Conservation (phyloP, 179 eudicot species). For the Amaranthus tricolor region DNA sequence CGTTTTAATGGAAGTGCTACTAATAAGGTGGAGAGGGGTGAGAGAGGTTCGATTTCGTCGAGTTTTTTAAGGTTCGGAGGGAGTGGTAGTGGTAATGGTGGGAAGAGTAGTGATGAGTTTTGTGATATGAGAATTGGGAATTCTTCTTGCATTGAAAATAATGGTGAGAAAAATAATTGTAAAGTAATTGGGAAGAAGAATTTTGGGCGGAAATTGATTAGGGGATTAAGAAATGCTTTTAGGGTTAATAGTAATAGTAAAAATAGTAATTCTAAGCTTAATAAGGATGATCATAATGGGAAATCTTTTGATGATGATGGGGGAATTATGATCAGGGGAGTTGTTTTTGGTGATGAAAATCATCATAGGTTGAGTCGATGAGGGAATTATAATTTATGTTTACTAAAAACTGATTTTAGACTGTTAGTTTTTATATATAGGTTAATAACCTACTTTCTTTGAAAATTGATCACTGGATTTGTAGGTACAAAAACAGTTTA, state of each 20-base stretch:
- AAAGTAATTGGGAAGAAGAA: constrained; percentile 25
- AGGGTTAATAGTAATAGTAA: constrained; percentile 29
- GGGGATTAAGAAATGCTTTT: constrained; percentile 55
- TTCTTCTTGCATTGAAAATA: constrained; percentile 16
- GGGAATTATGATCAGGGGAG: not conserved
- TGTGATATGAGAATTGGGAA: constrained; percentile 16
- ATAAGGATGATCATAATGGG: constrained; percentile 22
- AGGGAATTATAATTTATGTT: too few species aligned
- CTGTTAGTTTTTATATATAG: too few species aligned
- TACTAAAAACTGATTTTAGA: not conserved
- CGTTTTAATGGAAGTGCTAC: constrained; percentile 32
- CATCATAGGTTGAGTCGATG: too few species aligned
- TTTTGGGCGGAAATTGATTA: constrained; percentile 43
- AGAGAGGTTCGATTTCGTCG: constrained; percentile 64
- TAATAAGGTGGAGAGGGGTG: constrained; percentile 52
- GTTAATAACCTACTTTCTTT: too few species aligned
- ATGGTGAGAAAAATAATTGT: constrained; percentile 1
- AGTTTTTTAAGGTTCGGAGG: constrained; percentile 34
- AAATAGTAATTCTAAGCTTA: constrained; percentile 17
- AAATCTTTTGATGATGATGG: not conserved
- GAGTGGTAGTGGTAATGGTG: not conserved
- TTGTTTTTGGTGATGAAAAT: not conserved
- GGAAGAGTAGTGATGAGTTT: not conserved
- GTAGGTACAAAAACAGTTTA: too few species aligned
- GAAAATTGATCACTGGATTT: too few species aligned